phyloP scores from a whole-genome alignment of 2,329 filamentous ascomycete genomes.

The Colletotrichum gloeosporioides region DNA sequence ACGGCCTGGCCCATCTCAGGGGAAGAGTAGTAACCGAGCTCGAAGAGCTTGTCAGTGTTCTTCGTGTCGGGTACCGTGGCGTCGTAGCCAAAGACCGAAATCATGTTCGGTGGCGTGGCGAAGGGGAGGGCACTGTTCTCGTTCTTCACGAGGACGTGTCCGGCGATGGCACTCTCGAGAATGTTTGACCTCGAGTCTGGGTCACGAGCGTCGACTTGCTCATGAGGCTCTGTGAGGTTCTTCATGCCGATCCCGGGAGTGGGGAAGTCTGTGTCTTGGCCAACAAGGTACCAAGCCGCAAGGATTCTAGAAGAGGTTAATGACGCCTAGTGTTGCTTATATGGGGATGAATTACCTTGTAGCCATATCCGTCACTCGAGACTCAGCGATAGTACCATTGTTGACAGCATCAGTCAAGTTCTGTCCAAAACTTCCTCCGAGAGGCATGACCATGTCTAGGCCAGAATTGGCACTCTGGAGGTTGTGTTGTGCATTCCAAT shows the following conservation, averaged over 20 bases:
- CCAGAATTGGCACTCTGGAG: conserved; percentile 67
- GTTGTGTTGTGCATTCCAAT: conserved; percentile 73
- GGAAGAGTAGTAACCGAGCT: conserved; percentile 53
- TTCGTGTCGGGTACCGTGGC: conserved; percentile 57
- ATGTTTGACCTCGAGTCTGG: conserved; percentile 47
- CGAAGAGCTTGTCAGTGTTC: conserved; percentile 49
- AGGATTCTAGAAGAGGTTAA: conserved; percentile 61
- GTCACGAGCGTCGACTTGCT: conserved; percentile 54
- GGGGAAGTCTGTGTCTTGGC: conserved; percentile 54
- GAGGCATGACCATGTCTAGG: conserved; percentile 75
- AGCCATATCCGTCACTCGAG: conserved; percentile 66
- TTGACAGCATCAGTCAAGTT: conserved; percentile 65
- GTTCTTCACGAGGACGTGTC: conserved; percentile 84
- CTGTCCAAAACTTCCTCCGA: conserved; percentile 42
- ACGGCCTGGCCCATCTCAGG: conserved; percentile 49
- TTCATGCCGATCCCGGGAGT: conserved; percentile 63
- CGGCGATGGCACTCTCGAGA: conserved; percentile 60
- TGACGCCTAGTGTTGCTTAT: background rate
- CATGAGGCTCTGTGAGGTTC: conserved; percentile 57
- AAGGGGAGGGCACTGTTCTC: conserved; percentile 66
- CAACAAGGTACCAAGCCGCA: conserved; percentile 63
- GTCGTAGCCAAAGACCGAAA: conserved; percentile 69
- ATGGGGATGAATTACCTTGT: conserved; percentile 33
- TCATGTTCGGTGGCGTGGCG: conserved; percentile 53
- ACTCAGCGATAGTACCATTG: conserved; percentile 62